phyloP scores from a whole-genome alignment of 371 early-diverging fungal genomes.

The Rhizopus sp. region DNA sequence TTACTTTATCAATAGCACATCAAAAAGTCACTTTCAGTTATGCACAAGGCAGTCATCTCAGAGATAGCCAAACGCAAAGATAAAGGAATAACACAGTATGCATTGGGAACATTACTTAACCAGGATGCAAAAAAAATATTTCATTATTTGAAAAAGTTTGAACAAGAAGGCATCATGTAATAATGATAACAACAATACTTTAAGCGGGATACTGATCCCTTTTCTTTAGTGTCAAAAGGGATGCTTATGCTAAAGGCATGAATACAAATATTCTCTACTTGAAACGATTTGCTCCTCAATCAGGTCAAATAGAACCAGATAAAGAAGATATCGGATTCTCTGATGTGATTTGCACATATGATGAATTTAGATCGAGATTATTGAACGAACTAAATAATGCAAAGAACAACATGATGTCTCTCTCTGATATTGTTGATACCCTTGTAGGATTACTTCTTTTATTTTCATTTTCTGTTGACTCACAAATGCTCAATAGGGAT shows the following conservation, averaged over 20 bases:
- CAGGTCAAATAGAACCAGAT: background rate
- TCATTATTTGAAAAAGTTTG: constrained; percentile 18
- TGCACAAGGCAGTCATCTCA: constrained; percentile 4
- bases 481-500: constrained; percentile 1
- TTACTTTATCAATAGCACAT: background rate
- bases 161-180: constrained; percentile 20
- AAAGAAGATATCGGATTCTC: background rate
- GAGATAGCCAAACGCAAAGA: constrained; percentile 10
- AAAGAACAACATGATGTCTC: constrained; percentile 9
- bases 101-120: constrained; percentile 1
- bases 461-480: background rate
- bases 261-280: constrained; percentile 9
- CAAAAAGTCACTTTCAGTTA: constrained; percentile 9
- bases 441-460: constrained; percentile 1
- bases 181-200: background rate
- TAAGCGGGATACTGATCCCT: background rate
- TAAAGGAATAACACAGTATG: constrained; percentile 15
- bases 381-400: constrained; percentile 5
- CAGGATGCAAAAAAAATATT: constrained; percentile 12
- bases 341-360: constrained; percentile 6
- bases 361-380: constrained; percentile 1
- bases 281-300: constrained; percentile 5
- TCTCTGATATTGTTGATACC: constrained; percentile 1
- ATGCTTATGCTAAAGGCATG: constrained; percentile 5
- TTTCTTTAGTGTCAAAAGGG: constrained; percentile 11